Conservation (phyloP, 1,139 yeast genomes). For the Kodamaea anthophila region DNA sequence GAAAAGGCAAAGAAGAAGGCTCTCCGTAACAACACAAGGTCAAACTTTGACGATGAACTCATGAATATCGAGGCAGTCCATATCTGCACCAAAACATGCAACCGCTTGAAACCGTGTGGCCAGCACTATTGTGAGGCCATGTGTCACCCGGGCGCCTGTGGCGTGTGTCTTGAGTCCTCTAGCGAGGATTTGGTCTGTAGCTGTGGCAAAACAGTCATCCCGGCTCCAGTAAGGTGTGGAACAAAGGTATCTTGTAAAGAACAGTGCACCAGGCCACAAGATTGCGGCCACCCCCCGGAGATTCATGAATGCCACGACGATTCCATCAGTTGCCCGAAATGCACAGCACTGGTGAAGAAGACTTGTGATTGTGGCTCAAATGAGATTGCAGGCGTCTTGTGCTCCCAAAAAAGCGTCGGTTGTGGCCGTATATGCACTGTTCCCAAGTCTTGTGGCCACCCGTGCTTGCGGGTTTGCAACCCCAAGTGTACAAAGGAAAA, state of each 20-base stretch:
- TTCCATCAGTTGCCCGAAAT: conserved; percentile 61
- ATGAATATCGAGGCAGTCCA: conserved; percentile 71
- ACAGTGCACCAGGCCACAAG: conserved; percentile 55
- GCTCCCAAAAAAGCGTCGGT: conserved; percentile 64
- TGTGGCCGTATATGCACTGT: conserved; percentile 68
- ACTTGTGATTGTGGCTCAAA: conserved; percentile 68
- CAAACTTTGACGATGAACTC: conserved; percentile 38
- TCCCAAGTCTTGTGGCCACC: conserved; percentile 61
- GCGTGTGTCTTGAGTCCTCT: conserved; percentile 77
- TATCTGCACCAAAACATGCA: conserved; percentile 69
- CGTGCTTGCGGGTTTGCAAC: conserved; percentile 57
- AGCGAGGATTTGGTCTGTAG: conserved; percentile 77
- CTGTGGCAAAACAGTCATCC: conserved; percentile 75
- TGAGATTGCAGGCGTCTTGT: conserved; percentile 57
- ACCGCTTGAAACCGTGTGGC: conserved; percentile 63
- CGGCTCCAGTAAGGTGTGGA: conserved; percentile 91
- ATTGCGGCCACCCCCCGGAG: conserved; percentile 74
- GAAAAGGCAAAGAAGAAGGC: conserved; percentile 53
- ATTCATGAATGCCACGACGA: conserved; percentile 74
- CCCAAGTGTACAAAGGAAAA: conserved; percentile 28
- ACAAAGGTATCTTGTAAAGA: conserved; percentile 63
- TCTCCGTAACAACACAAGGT: conserved; percentile 34
- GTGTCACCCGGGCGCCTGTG: conserved; percentile 83
- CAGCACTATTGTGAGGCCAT: conserved; percentile 64
- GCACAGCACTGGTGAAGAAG: conserved; percentile 62